Evolutionary conservation across 768 basidiomycete genomes (phyloP), one percentile per base, ranked within the genome.

Genomic region (Lactifluus piperatus): DNA sequence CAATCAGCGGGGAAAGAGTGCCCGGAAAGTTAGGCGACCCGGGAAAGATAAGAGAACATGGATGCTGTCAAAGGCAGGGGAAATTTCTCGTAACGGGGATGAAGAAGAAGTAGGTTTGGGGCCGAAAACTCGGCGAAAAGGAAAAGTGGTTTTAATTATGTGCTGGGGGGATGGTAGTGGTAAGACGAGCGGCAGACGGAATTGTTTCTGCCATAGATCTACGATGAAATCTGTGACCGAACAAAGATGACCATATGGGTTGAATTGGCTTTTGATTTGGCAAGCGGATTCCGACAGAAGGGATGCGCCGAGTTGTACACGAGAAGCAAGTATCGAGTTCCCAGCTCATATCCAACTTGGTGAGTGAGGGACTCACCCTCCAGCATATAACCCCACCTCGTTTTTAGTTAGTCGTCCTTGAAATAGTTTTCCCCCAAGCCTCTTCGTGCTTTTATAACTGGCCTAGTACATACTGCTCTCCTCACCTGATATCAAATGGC

Each of bases 141-240:
- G 60, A 56, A 60, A 60, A 39, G 58, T 60, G 53, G 51, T 55
- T 61, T n/a, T 61, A 61, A 61, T 61, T 61, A 61, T 56, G 60
- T 27, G 44, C 27, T 36, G 37, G 47, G 53, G 30, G 46, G 27
- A n/a, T 13, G n/a, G 49, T 60, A 49, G 56, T 54, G 54, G 59
- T 54, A 44, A 37, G 44, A 47, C n/a, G 60, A 36, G 60, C 60
- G 60, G 54, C 60, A 56, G 56, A 61, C 60, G 60, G 55, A 61
- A 61, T 51, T 61, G 60, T 51, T 60, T 61, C 60, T 61, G 54
- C 49, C 54, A 55, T 50, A 61, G 60, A 61, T 61, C 60, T 60
- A 50, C 58, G 58, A 60, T 60, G 58, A 9, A 3, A 48, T 27
- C 41, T 29, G 48, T 49, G 58, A 39, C 58, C 58, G 58, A 60